Evolutionary conservation across 1,139 yeast genomes (phyloP).

Genomic region (Yamadazyma sp.): DNA sequence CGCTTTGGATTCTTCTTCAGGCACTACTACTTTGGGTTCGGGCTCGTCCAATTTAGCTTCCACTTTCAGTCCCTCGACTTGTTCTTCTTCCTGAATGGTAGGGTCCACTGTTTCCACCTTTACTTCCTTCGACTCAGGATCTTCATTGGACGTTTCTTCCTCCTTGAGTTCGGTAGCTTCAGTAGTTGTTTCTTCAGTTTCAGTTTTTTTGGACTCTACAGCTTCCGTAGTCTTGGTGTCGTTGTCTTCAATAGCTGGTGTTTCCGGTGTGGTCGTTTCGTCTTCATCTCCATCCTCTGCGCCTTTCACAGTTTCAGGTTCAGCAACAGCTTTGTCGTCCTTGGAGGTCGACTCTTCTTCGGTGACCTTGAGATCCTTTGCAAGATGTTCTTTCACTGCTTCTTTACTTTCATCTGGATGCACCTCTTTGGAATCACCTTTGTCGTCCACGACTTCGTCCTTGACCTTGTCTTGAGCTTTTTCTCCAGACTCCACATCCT

Average conservation of each 20-base stretch:
- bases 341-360: no score
- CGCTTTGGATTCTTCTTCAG: neutral
- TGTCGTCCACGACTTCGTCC: neutral
- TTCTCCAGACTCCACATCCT: neutral
- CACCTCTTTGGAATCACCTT: constrained; percentile 2
- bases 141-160: neutral
- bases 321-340: no score
- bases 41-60: neutral
- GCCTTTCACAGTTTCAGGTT: neutral
- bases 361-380: no score
- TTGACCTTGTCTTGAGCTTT: constrained; percentile 4
- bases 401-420: constrained; percentile 13
- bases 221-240: neutral
- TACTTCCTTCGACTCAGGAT: constrained; percentile 1
- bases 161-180: neutral
- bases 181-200: neutral
- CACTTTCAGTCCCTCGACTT: constrained; percentile 2
- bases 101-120: neutral
- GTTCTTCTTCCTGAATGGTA: neutral
- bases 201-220: neutral
- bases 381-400: constrained; percentile 1
- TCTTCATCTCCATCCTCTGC: neutral
- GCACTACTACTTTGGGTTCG: constrained; percentile 1
- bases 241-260: no score
- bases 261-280: no score